phyloP scores from a whole-genome alignment of 1,139 yeast species.

The Blastobotrys petasosporus region DNA sequence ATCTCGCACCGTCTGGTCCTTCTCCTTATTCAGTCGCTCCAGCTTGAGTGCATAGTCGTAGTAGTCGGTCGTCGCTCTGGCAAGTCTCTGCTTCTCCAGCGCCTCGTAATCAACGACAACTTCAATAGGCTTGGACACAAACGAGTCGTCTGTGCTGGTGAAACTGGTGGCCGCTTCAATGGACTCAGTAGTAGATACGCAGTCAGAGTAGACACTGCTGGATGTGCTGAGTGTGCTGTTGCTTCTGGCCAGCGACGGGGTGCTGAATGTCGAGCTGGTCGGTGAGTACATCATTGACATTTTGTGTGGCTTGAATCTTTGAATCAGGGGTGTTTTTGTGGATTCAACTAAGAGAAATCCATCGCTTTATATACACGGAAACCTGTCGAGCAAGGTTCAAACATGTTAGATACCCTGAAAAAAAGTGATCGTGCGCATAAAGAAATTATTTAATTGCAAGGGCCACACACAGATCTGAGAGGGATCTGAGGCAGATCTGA shows the following conservation, averaged over 20 bases:
- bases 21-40: conserved; percentile 9
- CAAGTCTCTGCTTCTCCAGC: neutral
- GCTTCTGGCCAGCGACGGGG: conserved; percentile 6
- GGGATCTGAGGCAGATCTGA: too few species aligned
- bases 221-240: conserved; percentile 6
- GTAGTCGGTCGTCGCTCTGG: conserved; percentile 5
- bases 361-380: neutral
- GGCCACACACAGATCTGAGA: too few species aligned
- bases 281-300: neutral
- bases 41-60: conserved; percentile 12
- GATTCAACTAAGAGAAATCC: neutral
- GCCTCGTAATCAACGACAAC: neutral
- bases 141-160: neutral
- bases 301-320: neutral
- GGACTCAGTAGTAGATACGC: neutral
- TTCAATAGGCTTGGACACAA: neutral
- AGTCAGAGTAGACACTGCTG: conserved; percentile 5
- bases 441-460: too few species aligned
- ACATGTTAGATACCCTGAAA: neutral
- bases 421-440: too few species aligned
- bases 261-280: neutral
- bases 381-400: neutral
- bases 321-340: too few species aligned
- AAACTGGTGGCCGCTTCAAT: neutral
- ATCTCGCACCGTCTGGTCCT: conserved; percentile 7